Evolutionary conservation across 2,329 filamentous ascomycete species (phyloP).

Genomic region (Bipolaris zeicola): DNA sequence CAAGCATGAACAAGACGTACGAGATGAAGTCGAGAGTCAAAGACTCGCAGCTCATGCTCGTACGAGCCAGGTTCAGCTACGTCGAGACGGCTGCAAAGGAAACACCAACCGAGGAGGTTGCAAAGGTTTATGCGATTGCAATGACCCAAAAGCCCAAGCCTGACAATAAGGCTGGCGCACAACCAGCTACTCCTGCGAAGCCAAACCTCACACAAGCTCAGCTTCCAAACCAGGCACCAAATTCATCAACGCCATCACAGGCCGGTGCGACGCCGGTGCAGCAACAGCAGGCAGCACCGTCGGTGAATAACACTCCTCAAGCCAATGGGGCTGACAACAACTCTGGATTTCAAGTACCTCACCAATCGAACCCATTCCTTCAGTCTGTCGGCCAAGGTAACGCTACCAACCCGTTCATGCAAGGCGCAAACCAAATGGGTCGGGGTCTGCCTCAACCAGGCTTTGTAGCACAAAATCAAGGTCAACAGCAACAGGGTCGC

Average conservation of each 20-base stretch:
- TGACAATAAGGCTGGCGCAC: slow-evolving; percentile 22
- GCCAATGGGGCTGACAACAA: slow-evolving; percentile 18
- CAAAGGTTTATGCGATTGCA: slow-evolving; percentile 85
- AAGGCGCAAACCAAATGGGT: slow-evolving; percentile 19
- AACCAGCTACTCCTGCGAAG: slow-evolving; percentile 25
- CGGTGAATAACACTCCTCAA: slow-evolving; percentile 14
- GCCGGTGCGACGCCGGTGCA: slow-evolving; percentile 14
- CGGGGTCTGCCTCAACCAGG: slow-evolving; percentile 35
- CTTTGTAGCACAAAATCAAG: slow-evolving; percentile 27
- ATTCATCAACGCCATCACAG: slow-evolving; percentile 11
- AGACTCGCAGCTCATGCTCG: slow-evolving; percentile 64
- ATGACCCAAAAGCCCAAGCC: slow-evolving; percentile 67
- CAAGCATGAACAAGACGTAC: slow-evolving; percentile 63
- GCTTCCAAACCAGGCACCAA: neutral
- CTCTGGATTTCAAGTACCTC: slow-evolving; percentile 16
- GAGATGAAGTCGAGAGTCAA: slow-evolving; percentile 75
- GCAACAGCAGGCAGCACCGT: slow-evolving; percentile 17
- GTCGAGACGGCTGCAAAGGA: slow-evolving; percentile 83
- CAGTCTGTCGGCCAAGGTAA: slow-evolving; percentile 15
- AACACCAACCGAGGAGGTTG: slow-evolving; percentile 81
- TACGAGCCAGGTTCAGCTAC: slow-evolving; percentile 74
- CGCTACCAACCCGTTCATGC: slow-evolving; percentile 20
- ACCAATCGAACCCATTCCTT: slow-evolving; percentile 20
- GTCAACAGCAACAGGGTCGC: slow-evolving; percentile 28
- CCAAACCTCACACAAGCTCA: slow-evolving; percentile 12